Evolutionary conservation across 257 asterid genomes (phyloP).

Genomic region (Avicennia marina): DNA sequence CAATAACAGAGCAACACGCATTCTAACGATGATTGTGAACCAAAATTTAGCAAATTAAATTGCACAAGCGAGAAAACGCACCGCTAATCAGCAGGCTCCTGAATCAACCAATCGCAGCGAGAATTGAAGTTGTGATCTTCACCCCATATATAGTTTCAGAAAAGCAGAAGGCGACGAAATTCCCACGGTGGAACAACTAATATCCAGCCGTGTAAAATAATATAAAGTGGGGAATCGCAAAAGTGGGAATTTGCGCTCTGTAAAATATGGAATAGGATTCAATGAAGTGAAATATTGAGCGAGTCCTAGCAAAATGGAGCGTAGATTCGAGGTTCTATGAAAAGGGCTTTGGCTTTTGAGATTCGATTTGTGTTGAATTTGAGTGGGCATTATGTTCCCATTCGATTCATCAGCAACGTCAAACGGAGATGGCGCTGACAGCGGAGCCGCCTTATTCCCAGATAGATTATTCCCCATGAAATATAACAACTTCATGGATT

Average conservation of each 20-base stretch:
- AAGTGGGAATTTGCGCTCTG: slow-evolving; percentile 16
- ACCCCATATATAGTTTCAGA: slow-evolving; percentile 19
- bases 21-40: too few relatives aligned
- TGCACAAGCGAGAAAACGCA: slow-evolving; percentile 15
- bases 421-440: too few relatives aligned
- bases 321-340: slow-evolving; percentile 8
- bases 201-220: slow-evolving; percentile 10
- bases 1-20: too few relatives aligned
- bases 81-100: slow-evolving; percentile 18
- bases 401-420: too few relatives aligned
- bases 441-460: too few relatives aligned
- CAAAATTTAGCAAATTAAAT: too few relatives aligned
- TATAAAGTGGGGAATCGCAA: slow-evolving; percentile 13
- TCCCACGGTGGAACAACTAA: slow-evolving; percentile 4
- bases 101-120: slow-evolving; percentile 26
- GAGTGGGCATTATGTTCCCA: background rate
- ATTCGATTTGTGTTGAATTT: slow-evolving; percentile 10
- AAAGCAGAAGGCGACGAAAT: slow-evolving; percentile 16
- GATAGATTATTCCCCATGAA: too few relatives aligned
- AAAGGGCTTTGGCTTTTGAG: slow-evolving; percentile 15
- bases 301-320: slow-evolving; percentile 11
- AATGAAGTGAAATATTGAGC: slow-evolving; percentile 1
- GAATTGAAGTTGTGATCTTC: slow-evolving; percentile 11
- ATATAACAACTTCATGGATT: too few relatives aligned
- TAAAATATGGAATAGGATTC: slow-evolving; percentile 14